Conservation (phyloP, 768 basidiomycete genomes). For the Dentipellis fragilis region DNA sequence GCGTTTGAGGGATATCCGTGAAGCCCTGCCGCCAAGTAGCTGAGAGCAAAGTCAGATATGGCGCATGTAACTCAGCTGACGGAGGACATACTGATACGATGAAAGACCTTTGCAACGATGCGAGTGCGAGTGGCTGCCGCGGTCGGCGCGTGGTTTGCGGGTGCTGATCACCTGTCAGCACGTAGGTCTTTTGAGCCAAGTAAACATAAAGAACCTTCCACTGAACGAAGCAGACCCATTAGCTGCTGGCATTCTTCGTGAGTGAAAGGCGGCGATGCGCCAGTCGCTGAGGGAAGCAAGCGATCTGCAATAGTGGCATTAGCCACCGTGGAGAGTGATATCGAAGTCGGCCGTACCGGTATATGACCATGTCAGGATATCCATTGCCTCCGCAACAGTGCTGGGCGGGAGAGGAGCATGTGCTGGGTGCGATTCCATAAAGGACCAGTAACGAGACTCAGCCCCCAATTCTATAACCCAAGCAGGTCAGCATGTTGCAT, state of each 20-base stretch:
- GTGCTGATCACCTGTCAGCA: neutral
- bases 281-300: slow-evolving; percentile 48
- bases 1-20: slow-evolving; percentile 6
- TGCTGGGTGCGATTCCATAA: slow-evolving; percentile 70
- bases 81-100: slow-evolving; percentile 10
- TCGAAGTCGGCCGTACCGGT: slow-evolving; percentile 34
- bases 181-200: neutral
- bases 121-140: slow-evolving; percentile 10
- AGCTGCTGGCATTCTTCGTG: slow-evolving; percentile 75
- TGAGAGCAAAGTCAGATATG: slow-evolving; percentile 1
- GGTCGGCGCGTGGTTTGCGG: slow-evolving; percentile 1
- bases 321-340: neutral
- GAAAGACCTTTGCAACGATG: slow-evolving; percentile 11
- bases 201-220: slow-evolving; percentile 15
- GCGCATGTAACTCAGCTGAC: neutral
- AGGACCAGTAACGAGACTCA: slow-evolving; percentile 77
- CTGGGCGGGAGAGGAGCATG: slow-evolving; percentile 48
- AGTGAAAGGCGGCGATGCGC: slow-evolving; percentile 55
- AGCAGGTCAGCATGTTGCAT: neutral
- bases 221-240: slow-evolving; percentile 43
- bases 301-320: slow-evolving; percentile 37
- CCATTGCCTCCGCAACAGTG: slow-evolving; percentile 59
- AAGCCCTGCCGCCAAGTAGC: slow-evolving; percentile 12
- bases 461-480: slow-evolving; percentile 48
- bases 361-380: slow-evolving; percentile 73